Base-by-base conservation (phyloP, 768 basidiomycete species). In the Cyathus striatus region DNA sequence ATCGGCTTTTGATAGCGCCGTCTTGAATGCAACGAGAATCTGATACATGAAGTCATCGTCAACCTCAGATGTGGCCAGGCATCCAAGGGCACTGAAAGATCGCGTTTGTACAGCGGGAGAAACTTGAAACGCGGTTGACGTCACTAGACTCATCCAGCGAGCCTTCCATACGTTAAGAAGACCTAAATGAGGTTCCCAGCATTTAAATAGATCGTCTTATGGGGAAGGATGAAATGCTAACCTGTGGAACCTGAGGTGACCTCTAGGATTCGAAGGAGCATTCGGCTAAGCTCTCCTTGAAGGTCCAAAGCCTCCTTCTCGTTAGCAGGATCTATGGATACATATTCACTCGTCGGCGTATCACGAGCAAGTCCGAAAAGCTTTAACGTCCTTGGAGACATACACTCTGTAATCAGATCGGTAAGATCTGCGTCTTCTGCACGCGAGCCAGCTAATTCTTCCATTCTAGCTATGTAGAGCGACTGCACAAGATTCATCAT, bases 21-120 rank as follows among this genome's bases (percentile, higher is more conserved):
- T 82, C 49, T 78, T 79, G 61, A 94, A 82, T 1, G 93, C 90
- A 5, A 93, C 86, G 6, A 94, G 77, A 62, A 95, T 90, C 57
- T 96, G 93, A 53, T 94, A 95, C 41, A 95, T 69, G 50, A 93
- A 79, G 57, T 96, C 93, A 48, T 94, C 93, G 49, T 96, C 93
- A 32, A 93, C 86, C 20, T 92, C 89, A 2, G 84, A 76, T 3
- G 78, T 78, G 13, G 89, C 83, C n/a, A 94, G 73, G n/a, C 77
- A 73, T 3, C 88, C 88, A 6, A 96, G 75, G 3, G 86, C 81
- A 23, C 87, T 77, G 59, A 94, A 95, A 0, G 90, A 87, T 7
- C 90, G 81, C 21, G 86, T 81, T 57, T 95, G 93, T n/a, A 92
- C 78, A 2, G 86, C 81, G 0, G 90, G 85, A 3, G 88, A 90